Conservation (phyloP, 2,329 filamentous ascomycete species). For the Fusarium avenaceum region DNA sequence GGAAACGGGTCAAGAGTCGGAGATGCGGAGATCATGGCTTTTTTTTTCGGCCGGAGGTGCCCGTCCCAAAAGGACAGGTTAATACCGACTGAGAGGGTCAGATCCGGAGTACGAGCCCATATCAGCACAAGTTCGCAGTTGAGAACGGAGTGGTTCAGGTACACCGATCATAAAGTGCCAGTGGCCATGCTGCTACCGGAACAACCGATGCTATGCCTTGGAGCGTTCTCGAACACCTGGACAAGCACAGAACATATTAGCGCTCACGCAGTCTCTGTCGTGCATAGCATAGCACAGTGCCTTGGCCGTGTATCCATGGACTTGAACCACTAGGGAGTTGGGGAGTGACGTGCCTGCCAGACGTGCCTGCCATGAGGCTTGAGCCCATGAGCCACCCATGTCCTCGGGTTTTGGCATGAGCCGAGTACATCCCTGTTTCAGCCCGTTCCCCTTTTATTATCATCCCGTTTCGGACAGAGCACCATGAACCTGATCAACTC, state of each 20-base stretch:
- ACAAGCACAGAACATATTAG: slow-evolving; percentile 33
- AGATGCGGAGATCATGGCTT: slow-evolving; percentile 12
- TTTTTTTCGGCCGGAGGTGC: slow-evolving; percentile 33
- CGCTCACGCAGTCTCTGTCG: slow-evolving; percentile 35
- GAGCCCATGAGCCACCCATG: slow-evolving; percentile 9
- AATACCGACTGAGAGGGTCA: slow-evolving; percentile 15
- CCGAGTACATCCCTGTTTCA: slow-evolving; percentile 41
- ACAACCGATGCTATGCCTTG: slow-evolving; percentile 31
- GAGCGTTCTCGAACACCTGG: slow-evolving; percentile 41
- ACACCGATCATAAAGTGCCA: background rate
- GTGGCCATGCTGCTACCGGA: slow-evolving; percentile 2
- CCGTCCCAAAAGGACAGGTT: slow-evolving; percentile 13
- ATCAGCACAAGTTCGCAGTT: slow-evolving; percentile 24
- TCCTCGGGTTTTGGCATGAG: slow-evolving; percentile 22
- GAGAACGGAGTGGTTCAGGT: slow-evolving; percentile 28
- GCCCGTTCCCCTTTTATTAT: slow-evolving; percentile 37
- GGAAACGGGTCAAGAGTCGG: slow-evolving; percentile 12
- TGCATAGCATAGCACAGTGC: slow-evolving; percentile 23
- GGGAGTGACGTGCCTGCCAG: slow-evolving; percentile 13
- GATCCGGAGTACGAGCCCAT: slow-evolving; percentile 29
- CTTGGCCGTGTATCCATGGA: slow-evolving; percentile 1
- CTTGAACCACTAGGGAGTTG: slow-evolving; percentile 5
- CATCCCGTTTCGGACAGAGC: slow-evolving; percentile 23
- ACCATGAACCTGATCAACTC: slow-evolving; percentile 2
- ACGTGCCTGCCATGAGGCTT: background rate